Evolutionary conservation across 2,329 filamentous ascomycete species (phyloP).

Genomic region (Lecanicillium sp.): DNA sequence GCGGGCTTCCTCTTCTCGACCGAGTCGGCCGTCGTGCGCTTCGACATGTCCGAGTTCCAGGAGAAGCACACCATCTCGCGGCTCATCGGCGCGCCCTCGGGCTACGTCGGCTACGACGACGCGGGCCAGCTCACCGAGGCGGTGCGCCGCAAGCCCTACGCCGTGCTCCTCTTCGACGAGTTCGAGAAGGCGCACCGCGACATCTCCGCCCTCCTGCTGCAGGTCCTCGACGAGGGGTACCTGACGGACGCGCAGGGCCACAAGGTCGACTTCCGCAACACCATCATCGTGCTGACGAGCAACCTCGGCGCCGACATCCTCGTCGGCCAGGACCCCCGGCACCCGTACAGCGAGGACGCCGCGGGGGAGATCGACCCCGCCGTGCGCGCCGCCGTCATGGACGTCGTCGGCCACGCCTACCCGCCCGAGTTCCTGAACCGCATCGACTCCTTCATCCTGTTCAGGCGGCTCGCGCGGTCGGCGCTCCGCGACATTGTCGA

Average conservation of each 20-base stretch:
- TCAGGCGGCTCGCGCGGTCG: constrained; percentile 72
- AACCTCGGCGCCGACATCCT: constrained; percentile 92
- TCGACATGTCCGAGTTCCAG: constrained; percentile 97
- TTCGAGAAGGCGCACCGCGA: constrained; percentile 97
- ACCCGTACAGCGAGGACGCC: constrained; percentile 56
- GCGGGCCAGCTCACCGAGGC: constrained; percentile 94
- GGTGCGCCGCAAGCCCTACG: constrained; percentile 89
- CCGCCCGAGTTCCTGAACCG: constrained; percentile 95
- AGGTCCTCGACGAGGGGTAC: constrained; percentile 94
- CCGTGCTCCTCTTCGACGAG: constrained; percentile 90
- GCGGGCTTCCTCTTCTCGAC: constrained; percentile 91
- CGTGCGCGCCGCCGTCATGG: constrained; percentile 77
- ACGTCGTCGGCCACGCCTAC: constrained; percentile 69
- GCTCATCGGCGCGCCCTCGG: constrained; percentile 86
- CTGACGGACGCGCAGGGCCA: constrained; percentile 93
- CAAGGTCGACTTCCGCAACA: constrained; percentile 95
- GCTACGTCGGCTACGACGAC: constrained; percentile 95
- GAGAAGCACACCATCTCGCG: constrained; percentile 95
- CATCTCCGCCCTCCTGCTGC: constrained; percentile 83
- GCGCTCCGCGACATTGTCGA: constrained; percentile 91
- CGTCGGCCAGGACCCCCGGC: constrained; percentile 63
- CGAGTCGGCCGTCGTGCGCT: constrained; percentile 82
- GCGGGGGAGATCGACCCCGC: constrained; percentile 66
- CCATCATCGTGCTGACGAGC: constrained; percentile 91
- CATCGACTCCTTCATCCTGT: constrained; percentile 94